Conservation (phyloP, 2,329 filamentous ascomycete genomes). For the Neoascochyta sp. region DNA sequence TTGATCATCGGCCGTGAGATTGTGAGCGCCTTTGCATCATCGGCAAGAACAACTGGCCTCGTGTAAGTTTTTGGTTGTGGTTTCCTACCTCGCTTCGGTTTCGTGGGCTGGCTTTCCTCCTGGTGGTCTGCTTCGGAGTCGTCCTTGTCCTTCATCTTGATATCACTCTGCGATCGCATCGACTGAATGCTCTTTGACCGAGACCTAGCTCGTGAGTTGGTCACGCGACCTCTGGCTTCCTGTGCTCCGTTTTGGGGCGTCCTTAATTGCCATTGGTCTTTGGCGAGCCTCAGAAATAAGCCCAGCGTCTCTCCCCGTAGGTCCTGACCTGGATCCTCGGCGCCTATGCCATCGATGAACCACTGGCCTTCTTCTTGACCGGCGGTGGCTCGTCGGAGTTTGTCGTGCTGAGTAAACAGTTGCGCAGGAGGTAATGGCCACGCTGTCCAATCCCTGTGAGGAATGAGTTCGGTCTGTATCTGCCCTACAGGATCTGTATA, state of each 20-base stretch:
- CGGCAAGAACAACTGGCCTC: slow-evolving; percentile 57
- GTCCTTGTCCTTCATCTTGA: slow-evolving; percentile 8
- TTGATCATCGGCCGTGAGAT: slow-evolving; percentile 66
- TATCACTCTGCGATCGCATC: slow-evolving; percentile 2
- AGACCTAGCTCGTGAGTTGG: slow-evolving; percentile 8
- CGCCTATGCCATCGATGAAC: slow-evolving; percentile 46
- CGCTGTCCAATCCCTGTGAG: slow-evolving; percentile 68
- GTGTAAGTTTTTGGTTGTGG: slow-evolving; percentile 4
- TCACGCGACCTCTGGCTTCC: slow-evolving; percentile 2
- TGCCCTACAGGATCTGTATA: slow-evolving; percentile 25
- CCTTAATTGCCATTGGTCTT: slow-evolving; percentile 53
- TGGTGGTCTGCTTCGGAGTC: background rate
- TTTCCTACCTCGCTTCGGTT: slow-evolving; percentile 11
- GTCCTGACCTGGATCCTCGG: slow-evolving; percentile 54
- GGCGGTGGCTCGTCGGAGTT: slow-evolving; percentile 30
- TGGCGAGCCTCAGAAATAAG: slow-evolving; percentile 62
- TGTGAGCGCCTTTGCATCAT: slow-evolving; percentile 64
- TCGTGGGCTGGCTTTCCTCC: slow-evolving; percentile 1
- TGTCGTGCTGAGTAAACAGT: slow-evolving; percentile 59
- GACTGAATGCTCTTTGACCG: slow-evolving; percentile 10
- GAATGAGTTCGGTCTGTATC: slow-evolving; percentile 38
- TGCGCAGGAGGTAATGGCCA: slow-evolving; percentile 69
- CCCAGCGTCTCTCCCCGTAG: slow-evolving; percentile 70
- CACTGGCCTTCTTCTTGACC: slow-evolving; percentile 35
- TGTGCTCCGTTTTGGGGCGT: slow-evolving; percentile 32